Conservation (phyloP, 306 rosid genomes). For the Glycine soja region DNA sequence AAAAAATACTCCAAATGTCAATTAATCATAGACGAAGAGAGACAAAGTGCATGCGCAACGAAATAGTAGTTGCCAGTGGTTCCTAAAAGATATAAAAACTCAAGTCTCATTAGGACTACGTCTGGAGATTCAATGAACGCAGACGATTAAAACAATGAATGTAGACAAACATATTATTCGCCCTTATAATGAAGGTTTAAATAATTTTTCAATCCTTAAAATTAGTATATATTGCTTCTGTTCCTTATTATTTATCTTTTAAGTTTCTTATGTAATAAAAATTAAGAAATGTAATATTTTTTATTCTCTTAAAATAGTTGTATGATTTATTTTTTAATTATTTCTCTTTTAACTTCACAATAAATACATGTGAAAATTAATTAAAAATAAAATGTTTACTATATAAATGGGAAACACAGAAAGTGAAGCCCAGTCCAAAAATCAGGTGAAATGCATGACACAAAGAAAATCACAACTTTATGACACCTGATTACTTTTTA, state of each 20-base stretch:
- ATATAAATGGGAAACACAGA: background rate
- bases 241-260: too few relatives aligned
- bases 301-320: too few relatives aligned
- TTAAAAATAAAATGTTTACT: too few relatives aligned
- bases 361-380: too few relatives aligned
- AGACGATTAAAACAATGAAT: background rate
- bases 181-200: too few relatives aligned
- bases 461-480: background rate
- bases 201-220: too few relatives aligned
- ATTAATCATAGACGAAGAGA: background rate
- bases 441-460: background rate
- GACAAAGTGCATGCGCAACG: background rate
- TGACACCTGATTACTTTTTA: too few relatives aligned
- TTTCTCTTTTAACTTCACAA: too few relatives aligned
- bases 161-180: background rate
- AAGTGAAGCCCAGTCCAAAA: background rate
- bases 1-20: background rate
- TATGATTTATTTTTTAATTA: too few relatives aligned
- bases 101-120: background rate
- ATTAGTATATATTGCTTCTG: too few relatives aligned
- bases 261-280: too few relatives aligned
- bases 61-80: background rate
- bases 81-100: background rate
- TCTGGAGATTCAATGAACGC: constrained; percentile 2
- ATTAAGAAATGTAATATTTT: too few relatives aligned